A percentile compares a stretch with the other conserved stretches of the same genome.
phyloP scores from a whole-genome alignment of 371 early-diverging fungal genomes.

The Cokeromyces recurvatus region DNA sequence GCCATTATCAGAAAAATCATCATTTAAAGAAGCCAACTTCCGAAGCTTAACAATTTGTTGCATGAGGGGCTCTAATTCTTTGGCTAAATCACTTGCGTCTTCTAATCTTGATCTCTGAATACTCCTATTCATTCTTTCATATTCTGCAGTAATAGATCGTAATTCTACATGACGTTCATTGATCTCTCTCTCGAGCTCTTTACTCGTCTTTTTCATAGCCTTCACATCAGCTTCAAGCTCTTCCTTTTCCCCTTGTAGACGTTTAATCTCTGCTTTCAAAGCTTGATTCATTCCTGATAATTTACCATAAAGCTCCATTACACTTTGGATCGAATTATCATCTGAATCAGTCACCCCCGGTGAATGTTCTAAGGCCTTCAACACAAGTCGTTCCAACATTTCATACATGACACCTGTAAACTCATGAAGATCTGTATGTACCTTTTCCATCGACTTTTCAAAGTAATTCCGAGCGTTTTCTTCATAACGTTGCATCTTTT shows the following conservation, averaged over 20 bases:
- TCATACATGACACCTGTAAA: constrained; percentile 43
- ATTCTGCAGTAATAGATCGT: constrained; percentile 21
- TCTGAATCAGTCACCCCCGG: background rate
- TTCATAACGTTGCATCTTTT: constrained; percentile 40
- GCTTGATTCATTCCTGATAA: constrained; percentile 18
- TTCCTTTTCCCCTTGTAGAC: constrained; percentile 20
- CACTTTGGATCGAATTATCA: background rate
- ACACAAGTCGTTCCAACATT: constrained; percentile 40
- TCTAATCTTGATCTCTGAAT: constrained; percentile 19
- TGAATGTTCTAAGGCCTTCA: constrained; percentile 31
- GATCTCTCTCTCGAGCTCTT: constrained; percentile 21
- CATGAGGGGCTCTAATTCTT: constrained; percentile 35
- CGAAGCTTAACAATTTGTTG: constrained; percentile 27
- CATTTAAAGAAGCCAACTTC: constrained; percentile 7
- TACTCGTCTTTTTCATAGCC: constrained; percentile 13
- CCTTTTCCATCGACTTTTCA: constrained; percentile 39
- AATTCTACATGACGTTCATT: constrained; percentile 21
- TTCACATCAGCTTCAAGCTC: constrained; percentile 11
- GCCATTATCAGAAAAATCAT: background rate
- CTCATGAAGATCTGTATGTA: constrained; percentile 40
- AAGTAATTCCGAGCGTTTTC: constrained; percentile 40
- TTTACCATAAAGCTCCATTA: constrained; percentile 20
- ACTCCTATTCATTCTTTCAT: constrained; percentile 18
- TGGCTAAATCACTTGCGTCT: constrained; percentile 11
- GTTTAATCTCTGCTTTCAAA: constrained; percentile 20